Percentiles rank a stretch among this genome's conserved stretches.
phyloP scores from a whole-genome alignment of 192 early-diverging fungal genomes.

The Haplosporangium gracile region DNA sequence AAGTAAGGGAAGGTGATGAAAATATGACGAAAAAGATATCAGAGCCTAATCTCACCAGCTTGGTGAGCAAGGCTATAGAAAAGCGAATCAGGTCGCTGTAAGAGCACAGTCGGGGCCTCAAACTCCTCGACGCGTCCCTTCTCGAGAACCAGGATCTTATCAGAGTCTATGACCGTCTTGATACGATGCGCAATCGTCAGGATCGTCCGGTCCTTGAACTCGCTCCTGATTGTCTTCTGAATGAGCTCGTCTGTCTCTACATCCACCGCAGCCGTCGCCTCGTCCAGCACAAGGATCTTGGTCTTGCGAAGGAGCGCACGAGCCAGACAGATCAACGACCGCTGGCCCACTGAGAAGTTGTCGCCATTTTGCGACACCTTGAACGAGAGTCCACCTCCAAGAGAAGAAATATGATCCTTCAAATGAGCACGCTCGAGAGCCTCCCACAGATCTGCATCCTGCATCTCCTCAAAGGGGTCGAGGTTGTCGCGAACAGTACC shows the following conservation, averaged over 20 bases:
- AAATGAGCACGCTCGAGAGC: slow-evolving; percentile 77
- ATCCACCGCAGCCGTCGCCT: slow-evolving; percentile 65
- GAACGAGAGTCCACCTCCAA: slow-evolving; percentile 79
- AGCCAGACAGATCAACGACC: slow-evolving; percentile 79
- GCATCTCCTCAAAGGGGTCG: slow-evolving; percentile 66
- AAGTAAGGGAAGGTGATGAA: not conserved
- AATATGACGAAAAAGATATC: not conserved
- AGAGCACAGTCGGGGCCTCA: slow-evolving; percentile 32
- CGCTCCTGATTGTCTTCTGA: slow-evolving; percentile 78
- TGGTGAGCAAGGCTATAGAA: slow-evolving; percentile 42
- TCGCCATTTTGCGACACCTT: slow-evolving; percentile 80
- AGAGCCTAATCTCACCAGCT: slow-evolving; percentile 40
- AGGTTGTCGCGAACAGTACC: slow-evolving; percentile 70
- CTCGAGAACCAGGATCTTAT: slow-evolving; percentile 83
- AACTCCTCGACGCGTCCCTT: slow-evolving; percentile 67
- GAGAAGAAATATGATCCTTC: slow-evolving; percentile 67
- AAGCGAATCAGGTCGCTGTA: slow-evolving; percentile 34
- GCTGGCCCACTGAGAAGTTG: slow-evolving; percentile 88
- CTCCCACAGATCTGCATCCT: slow-evolving; percentile 75
- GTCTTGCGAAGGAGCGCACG: slow-evolving; percentile 75
- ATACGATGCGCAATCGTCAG: slow-evolving; percentile 95
- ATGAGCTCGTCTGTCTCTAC: slow-evolving; percentile 60
- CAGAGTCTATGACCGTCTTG: slow-evolving; percentile 88
- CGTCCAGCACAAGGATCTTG: slow-evolving; percentile 61
- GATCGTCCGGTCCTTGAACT: slow-evolving; percentile 83